Percentiles rank a stretch among this genome's conserved stretches.
phyloP scores from a whole-genome alignment of 768 basidiomycete genomes.

The Calocybe cyanea region DNA sequence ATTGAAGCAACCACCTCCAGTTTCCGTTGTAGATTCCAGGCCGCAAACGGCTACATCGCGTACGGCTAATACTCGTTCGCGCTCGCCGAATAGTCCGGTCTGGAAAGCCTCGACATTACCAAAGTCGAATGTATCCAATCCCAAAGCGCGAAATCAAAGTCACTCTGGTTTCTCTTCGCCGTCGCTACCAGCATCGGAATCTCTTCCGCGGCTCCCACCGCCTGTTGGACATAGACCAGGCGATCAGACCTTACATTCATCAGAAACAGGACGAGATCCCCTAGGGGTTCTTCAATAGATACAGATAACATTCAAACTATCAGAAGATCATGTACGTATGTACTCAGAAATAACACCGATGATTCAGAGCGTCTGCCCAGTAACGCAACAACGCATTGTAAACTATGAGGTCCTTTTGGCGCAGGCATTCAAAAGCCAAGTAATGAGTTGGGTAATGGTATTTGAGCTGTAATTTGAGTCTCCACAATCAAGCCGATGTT shows the following conservation, averaged over 20 bases:
- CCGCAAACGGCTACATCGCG: conserved; percentile 21
- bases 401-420: too few relatives aligned
- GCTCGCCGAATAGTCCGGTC: conserved; percentile 11
- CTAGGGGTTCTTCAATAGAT: conserved; percentile 27
- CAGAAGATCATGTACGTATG: too few relatives aligned
- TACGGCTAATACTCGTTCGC: conserved; percentile 5
- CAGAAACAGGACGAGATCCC: conserved; percentile 29
- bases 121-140: conserved; percentile 21
- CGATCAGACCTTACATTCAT: conserved; percentile 25
- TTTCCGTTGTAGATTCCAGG: conserved; percentile 36
- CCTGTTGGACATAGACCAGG: conserved; percentile 19
- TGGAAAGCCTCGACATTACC: conserved; percentile 5
- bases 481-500: too few relatives aligned
- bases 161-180: conserved; percentile 42
- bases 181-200: conserved; percentile 30
- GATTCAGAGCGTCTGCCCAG: too few relatives aligned
- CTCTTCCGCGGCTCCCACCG: conserved; percentile 51
- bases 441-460: too few relatives aligned
- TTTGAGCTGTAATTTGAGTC: too few relatives aligned
- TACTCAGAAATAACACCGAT: too few relatives aligned
- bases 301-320: too few relatives aligned
- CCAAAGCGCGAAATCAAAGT: conserved; percentile 52
- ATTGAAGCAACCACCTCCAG: conserved; percentile 34
- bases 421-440: too few relatives aligned
- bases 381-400: too few relatives aligned